Evolutionary conservation across 306 rosid species (phyloP).

Genomic region (Ormosia emarginata): DNA sequence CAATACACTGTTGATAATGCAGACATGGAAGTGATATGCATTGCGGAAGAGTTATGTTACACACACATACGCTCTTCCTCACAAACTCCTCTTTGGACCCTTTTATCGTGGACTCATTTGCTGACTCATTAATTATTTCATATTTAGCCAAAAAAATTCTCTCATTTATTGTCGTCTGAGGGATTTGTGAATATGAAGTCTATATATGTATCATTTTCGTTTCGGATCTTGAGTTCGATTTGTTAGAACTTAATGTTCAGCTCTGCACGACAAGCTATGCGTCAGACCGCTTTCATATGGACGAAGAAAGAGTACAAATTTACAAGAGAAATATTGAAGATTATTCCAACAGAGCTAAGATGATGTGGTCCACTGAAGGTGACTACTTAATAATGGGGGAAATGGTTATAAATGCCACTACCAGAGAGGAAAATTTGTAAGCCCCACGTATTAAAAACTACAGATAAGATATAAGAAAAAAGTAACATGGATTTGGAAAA

Average conservation of each 20-base stretch:
- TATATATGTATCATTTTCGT: background rate
- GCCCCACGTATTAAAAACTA: background rate
- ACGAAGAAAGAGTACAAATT: background rate
- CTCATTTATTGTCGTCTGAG: too few relatives aligned
- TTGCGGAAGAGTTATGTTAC: background rate
- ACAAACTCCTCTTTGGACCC: background rate
- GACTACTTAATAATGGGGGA: background rate
- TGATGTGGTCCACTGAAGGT: constrained; percentile 3
- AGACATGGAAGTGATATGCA: background rate
- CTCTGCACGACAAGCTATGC: background rate
- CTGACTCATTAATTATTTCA: background rate
- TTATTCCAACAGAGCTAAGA: background rate
- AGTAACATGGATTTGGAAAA: background rate
- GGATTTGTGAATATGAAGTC: background rate
- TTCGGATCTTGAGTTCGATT: background rate
- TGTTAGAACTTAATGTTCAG: background rate
- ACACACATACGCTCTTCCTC: too few relatives aligned
- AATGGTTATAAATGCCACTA: background rate
- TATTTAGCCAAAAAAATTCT: too few relatives aligned
- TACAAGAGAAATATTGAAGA: background rate
- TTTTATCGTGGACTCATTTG: background rate
- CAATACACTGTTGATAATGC: background rate
- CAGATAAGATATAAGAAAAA: background rate
- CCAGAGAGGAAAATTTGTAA: background rate
- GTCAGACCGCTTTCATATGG: background rate